Conservation (phyloP, 2,329 filamentous ascomycete species). For the Pestalotiopsis fici region DNA sequence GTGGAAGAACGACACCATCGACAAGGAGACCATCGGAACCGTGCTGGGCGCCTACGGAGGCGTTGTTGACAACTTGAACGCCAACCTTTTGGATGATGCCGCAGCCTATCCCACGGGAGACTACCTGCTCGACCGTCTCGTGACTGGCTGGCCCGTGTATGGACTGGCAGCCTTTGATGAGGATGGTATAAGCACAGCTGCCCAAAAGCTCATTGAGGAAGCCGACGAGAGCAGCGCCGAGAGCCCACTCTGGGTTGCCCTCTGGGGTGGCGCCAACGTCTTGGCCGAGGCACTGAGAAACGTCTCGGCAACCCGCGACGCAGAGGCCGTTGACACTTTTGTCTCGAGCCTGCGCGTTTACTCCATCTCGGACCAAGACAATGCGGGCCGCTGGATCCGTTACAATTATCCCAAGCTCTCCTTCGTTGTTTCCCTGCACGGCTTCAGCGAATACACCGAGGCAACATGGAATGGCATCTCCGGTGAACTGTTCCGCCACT, state of each 20-base stretch:
- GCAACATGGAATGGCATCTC: conserved; percentile 58
- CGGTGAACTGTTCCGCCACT: conserved; percentile 11
- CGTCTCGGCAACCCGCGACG: conserved; percentile 29
- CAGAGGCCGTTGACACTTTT: conserved; percentile 22
- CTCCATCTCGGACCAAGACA: conserved; percentile 52
- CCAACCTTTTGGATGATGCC: conserved; percentile 38
- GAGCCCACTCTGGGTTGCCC: conserved; percentile 46
- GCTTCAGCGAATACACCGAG: conserved; percentile 51
- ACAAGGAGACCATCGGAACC: conserved; percentile 32
- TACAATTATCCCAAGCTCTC: conserved; percentile 45
- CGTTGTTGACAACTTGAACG: conserved; percentile 39
- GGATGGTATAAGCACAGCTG: conserved; percentile 37
- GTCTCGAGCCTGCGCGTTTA: conserved; percentile 37
- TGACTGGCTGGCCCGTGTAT: conserved; percentile 31
- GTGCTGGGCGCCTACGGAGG: conserved; percentile 36
- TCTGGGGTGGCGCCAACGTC: conserved; percentile 51
- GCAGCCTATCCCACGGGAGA: conserved; percentile 34
- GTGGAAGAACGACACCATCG: conserved; percentile 33
- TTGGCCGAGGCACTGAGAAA: conserved; percentile 46
- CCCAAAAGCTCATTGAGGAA: conserved; percentile 25
- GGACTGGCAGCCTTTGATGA: conserved; percentile 19
- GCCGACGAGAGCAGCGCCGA: conserved; percentile 25
- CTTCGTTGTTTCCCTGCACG: conserved; percentile 49
- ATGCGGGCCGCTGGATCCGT: conserved; percentile 50
- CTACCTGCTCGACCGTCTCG: conserved; percentile 17